phyloP scores from a whole-genome alignment of 148 eudicot species.

The Chenopodium album region DNA sequence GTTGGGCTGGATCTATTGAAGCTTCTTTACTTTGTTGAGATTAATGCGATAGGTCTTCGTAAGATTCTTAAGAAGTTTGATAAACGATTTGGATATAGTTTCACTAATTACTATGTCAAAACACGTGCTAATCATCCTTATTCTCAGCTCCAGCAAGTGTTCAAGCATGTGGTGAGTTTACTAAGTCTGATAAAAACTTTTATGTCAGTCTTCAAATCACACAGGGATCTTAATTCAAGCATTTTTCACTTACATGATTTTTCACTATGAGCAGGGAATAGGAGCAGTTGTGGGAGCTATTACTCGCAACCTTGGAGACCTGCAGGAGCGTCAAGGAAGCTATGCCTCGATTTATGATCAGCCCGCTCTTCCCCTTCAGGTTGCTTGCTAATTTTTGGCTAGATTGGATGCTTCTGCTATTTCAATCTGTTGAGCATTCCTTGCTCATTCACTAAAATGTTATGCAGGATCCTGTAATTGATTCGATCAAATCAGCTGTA shows the following conservation, averaged over 20 bases:
- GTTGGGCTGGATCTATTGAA: conserved; percentile 74
- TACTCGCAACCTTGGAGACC: conserved; percentile 86
- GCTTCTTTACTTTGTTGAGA: conserved; percentile 76
- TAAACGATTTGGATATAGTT: conserved; percentile 75
- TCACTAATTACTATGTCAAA: conserved; percentile 86
- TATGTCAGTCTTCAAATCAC: neutral
- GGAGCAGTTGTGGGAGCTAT: conserved; percentile 96
- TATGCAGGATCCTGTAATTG: conserved; percentile 76
- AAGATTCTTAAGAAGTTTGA: conserved; percentile 94
- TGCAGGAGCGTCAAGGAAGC: conserved; percentile 82
- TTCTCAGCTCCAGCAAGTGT: conserved; percentile 91
- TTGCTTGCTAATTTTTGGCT: conserved; percentile 16
- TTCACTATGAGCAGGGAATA: conserved; percentile 55
- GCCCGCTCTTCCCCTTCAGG: conserved; percentile 72
- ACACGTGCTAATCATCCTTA: conserved; percentile 95
- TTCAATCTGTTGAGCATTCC: neutral
- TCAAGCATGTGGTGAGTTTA: conserved; percentile 85
- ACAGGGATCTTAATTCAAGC: conserved; percentile 5
- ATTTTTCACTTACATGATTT: neutral
- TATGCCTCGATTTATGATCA: conserved; percentile 84
- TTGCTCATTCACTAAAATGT: neutral
- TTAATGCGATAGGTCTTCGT: conserved; percentile 84
- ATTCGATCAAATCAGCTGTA: conserved; percentile 60
- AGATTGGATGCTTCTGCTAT: neutral
- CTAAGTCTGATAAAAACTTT: neutral